These are phyloP conservation scores for Ophiosphaerella herpotricha DNA, from an alignment of 2,329 filamentous ascomycete species.

Conservation along the genomic window DNA sequence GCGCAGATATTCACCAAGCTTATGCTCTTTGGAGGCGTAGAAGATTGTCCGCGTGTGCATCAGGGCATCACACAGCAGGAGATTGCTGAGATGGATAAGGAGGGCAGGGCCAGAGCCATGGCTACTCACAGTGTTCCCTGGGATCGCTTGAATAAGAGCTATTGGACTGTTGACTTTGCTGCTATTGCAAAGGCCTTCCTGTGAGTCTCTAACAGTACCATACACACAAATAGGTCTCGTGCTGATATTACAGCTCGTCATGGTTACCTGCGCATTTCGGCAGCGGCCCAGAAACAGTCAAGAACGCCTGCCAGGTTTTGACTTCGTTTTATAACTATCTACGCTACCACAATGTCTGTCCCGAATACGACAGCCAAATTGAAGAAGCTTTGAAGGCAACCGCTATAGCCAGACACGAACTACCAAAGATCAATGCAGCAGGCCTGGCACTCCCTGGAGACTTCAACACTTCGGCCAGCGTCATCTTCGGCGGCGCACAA, in stretches of 20 bases:
- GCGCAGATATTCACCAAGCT: conserved; percentile 75
- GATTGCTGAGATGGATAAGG: conserved; percentile 64
- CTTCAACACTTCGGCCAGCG: conserved; percentile 78
- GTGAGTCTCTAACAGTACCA: conserved; percentile 52
- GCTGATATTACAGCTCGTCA: conserved; percentile 55
- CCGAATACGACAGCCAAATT: conserved; percentile 74
- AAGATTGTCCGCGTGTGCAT: conserved; percentile 65
- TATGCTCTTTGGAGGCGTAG: conserved; percentile 80
- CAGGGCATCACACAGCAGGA: conserved; percentile 65
- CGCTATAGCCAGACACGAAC: conserved; percentile 67
- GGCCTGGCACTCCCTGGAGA: conserved; percentile 67
- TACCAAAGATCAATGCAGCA: conserved; percentile 63
- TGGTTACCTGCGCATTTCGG: conserved; percentile 61
- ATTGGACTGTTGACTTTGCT: conserved; percentile 81
- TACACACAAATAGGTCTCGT: not conserved
- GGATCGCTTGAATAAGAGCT: conserved; percentile 54
- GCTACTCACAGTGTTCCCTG: conserved; percentile 65
- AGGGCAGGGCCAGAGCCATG: conserved; percentile 67
- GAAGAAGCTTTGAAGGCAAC: conserved; percentile 69
- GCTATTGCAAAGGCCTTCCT: conserved; percentile 78
- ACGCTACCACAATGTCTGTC: conserved; percentile 81
- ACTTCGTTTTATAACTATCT: conserved; percentile 90
- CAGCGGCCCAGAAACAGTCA: conserved; percentile 55
- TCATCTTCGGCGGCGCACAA: conserved; percentile 65
- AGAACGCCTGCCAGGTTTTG: conserved; percentile 69